Conservation (phyloP, 2,329 filamentous ascomycete genomes). For the Stagonosporopsis chrysanthemi region DNA sequence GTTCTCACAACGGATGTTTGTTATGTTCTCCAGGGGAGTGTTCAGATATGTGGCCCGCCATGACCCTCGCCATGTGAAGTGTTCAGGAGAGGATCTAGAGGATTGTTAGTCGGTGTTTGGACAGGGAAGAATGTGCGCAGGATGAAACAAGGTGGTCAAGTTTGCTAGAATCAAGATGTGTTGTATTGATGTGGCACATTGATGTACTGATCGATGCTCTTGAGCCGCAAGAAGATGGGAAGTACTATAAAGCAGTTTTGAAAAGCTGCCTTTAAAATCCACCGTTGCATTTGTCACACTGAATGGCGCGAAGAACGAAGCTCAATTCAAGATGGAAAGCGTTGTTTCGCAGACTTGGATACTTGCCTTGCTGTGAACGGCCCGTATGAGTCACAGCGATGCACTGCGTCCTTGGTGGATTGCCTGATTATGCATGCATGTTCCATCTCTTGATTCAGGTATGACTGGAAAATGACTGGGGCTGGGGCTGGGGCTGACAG, state of each 20-base stretch:
- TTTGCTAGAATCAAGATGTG: neutral
- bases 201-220: neutral
- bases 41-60: conserved; percentile 83
- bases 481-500: conserved; percentile 8
- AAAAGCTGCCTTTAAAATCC: neutral
- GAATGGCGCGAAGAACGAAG: neutral
- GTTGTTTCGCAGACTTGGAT: neutral
- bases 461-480: neutral
- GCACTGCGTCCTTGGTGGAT: neutral
- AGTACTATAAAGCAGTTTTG: neutral
- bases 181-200: conserved; percentile 7
- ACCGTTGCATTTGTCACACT: neutral
- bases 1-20: conserved; percentile 73
- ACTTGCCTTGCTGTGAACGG: neutral
- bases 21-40: conserved; percentile 61
- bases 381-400: neutral
- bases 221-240: neutral
- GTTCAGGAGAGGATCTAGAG: conserved; percentile 52
- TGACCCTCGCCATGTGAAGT: conserved; percentile 76
- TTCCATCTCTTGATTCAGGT: neutral
- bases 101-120: neutral
- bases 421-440: neutral
- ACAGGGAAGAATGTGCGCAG: neutral
- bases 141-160: neutral
- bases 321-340: neutral